Percentiles rank a stretch among this genome's conserved stretches.
Evolutionary conservation across 75 land plant genomes (phyloP).

Genomic region (Larix kaempferi): DNA sequence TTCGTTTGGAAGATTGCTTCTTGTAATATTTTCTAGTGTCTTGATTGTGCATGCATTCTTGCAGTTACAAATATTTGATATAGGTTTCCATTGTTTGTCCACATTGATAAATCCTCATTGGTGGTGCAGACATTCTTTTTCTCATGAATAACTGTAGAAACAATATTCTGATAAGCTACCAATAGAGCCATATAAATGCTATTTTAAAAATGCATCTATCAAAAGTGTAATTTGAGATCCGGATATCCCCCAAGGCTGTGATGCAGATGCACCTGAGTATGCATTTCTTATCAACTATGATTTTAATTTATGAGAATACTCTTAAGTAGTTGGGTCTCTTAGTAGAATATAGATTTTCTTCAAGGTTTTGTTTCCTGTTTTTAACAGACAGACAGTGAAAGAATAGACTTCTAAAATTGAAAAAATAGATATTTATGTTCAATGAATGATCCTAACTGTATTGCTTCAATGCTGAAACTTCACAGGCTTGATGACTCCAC

Average conservation of each 20-base stretch:
- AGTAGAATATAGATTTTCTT: neutral
- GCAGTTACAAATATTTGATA: neutral
- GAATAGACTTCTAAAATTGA: neutral
- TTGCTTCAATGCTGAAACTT: constrained; percentile 9
- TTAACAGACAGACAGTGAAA: neutral
- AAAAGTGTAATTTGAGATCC: constrained; percentile 74
- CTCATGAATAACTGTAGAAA: constrained; percentile 49
- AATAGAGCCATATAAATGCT: constrained; percentile 30
- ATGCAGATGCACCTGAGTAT: constrained; percentile 70
- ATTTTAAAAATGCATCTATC: constrained; percentile 47
- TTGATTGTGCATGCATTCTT: neutral
- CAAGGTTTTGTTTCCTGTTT: neutral
- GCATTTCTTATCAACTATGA: neutral
- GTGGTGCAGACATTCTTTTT: constrained; percentile 37
- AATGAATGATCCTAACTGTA: constrained; percentile 6
- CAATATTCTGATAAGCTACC: constrained; percentile 47
- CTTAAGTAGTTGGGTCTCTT: neutral
- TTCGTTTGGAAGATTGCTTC: neutral
- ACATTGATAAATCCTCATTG: neutral
- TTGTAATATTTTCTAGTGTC: neutral
- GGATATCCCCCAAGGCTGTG: constrained; percentile 69
- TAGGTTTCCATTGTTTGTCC: neutral
- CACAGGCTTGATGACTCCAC: constrained; percentile 43
- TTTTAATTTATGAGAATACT: neutral
- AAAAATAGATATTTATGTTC: neutral